Percentiles rank a stretch among this genome's conserved stretches.
These are phyloP conservation scores for Stachybotrys elegans DNA, from an alignment of 2,329 filamentous ascomycete species.

Conservation along the genomic window DNA sequence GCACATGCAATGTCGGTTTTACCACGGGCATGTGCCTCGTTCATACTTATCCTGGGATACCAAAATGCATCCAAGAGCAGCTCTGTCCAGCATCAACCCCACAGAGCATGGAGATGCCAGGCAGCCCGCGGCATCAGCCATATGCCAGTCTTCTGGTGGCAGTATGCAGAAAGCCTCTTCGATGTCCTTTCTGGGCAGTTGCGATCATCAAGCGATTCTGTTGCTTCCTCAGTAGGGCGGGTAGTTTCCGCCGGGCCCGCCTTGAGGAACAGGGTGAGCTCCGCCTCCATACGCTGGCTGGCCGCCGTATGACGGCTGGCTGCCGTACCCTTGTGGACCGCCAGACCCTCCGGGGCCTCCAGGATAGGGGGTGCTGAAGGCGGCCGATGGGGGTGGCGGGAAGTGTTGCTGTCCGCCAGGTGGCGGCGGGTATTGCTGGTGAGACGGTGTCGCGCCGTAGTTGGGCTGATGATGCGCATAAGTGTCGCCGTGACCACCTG, in stretches of 20 bases:
- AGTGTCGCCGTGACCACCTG: slow-evolving; percentile 17
- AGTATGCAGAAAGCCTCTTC: no score
- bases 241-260: slow-evolving; percentile 27
- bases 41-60: no score
- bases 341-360: slow-evolving; percentile 6
- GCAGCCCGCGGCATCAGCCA: no score
- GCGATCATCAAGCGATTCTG: no score
- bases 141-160: no score
- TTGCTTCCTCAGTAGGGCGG: no score
- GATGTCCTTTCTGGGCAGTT: no score
- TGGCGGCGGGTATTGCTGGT: slow-evolving; percentile 1
- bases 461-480: slow-evolving; percentile 15
- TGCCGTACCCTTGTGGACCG: slow-evolving; percentile 18
- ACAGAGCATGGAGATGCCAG: no score
- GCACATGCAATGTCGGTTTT: no score
- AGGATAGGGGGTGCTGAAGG: neutral
- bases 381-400: neutral
- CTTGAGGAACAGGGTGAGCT: slow-evolving; percentile 18
- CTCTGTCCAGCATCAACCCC: no score
- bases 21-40: no score
- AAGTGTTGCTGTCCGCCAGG: slow-evolving; percentile 5
- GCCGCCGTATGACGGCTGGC: slow-evolving; percentile 22
- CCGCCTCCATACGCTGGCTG: slow-evolving; percentile 20
- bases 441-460: slow-evolving; percentile 14
- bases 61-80: no score